Evolutionary conservation across 306 rosid species (phyloP).

Genomic region (Cicer bijugum): DNA sequence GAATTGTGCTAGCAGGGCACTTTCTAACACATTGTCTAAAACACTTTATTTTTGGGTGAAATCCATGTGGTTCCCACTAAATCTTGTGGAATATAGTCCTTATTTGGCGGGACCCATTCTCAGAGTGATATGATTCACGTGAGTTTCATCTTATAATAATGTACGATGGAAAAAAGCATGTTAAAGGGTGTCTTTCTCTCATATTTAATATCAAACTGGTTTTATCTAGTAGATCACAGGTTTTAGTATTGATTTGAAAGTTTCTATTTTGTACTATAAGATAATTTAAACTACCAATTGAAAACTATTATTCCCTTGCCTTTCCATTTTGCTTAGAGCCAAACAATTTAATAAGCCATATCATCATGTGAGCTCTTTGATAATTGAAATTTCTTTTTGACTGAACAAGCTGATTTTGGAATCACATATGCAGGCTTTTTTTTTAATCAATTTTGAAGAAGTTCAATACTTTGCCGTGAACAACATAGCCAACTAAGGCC

Average conservation of each 20-base stretch:
- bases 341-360: conserved; percentile 26
- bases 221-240: background rate
- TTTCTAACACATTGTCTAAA: background rate
- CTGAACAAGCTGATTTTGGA: conserved; percentile 38
- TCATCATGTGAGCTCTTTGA: conserved; percentile 11
- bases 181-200: background rate
- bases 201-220: conserved; percentile 22
- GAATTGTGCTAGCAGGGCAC: background rate
- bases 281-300: background rate
- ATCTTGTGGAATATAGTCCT: background rate
- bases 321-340: conserved; percentile 25
- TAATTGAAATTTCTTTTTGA: conserved; percentile 24
- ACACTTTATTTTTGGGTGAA: background rate
- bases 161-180: background rate
- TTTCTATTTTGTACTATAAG: background rate
- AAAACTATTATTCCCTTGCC: conserved; percentile 16
- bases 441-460: conserved; percentile 39
- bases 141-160: background rate
- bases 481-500: conserved; percentile 32
- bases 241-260: conserved; percentile 30
- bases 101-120: background rate
- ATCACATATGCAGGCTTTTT: conserved; percentile 47
- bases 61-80: background rate
- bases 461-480: conserved; percentile 20
- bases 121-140: background rate